These are phyloP conservation scores for Cyanodermella asteris DNA, from an alignment of 2,329 filamentous ascomycete genomes.

Conservation along the genomic window DNA sequence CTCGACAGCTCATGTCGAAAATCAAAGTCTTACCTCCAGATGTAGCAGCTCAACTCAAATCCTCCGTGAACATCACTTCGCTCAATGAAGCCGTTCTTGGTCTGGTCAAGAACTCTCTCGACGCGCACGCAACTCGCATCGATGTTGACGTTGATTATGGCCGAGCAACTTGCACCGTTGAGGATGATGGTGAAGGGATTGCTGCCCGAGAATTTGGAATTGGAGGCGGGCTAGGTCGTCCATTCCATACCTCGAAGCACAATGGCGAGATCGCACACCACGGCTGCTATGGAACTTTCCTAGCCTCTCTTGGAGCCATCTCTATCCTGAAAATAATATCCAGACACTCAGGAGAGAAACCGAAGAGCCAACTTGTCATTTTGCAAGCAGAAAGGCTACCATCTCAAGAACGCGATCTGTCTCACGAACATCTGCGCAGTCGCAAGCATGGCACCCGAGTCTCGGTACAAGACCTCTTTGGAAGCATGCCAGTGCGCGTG, in stretches of 20 bases:
- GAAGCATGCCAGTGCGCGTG: slow-evolving; percentile 72
- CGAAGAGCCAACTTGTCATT: slow-evolving; percentile 41
- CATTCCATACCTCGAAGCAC: slow-evolving; percentile 60
- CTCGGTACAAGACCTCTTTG: slow-evolving; percentile 61
- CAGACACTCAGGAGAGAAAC: slow-evolving; percentile 36
- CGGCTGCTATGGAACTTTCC: slow-evolving; percentile 51
- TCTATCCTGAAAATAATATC: slow-evolving; percentile 62
- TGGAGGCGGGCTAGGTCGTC: slow-evolving; percentile 47
- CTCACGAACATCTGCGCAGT: slow-evolving; percentile 32
- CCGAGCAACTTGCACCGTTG: slow-evolving; percentile 54
- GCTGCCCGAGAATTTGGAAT: slow-evolving; percentile 47
- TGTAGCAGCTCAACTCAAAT: slow-evolving; percentile 60
- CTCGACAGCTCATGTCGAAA: too few relatives aligned
- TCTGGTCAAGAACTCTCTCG: slow-evolving; percentile 64
- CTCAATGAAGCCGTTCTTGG: slow-evolving; percentile 50
- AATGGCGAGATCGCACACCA: slow-evolving; percentile 26
- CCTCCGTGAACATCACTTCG: slow-evolving; percentile 57
- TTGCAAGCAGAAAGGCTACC: slow-evolving; percentile 48
- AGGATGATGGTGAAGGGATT: slow-evolving; percentile 73
- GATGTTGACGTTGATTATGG: slow-evolving; percentile 51
- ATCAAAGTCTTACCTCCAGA: slow-evolving; percentile 49
- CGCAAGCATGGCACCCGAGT: slow-evolving; percentile 53
- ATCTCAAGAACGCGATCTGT: slow-evolving; percentile 33
- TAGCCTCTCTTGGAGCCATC: slow-evolving; percentile 53
- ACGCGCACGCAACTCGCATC: slow-evolving; percentile 50